Evolutionary conservation across 768 basidiomycete species (phyloP), one percentile per base, ranked within the genome.

Genomic region (Candolleomyces eurysporus): DNA sequence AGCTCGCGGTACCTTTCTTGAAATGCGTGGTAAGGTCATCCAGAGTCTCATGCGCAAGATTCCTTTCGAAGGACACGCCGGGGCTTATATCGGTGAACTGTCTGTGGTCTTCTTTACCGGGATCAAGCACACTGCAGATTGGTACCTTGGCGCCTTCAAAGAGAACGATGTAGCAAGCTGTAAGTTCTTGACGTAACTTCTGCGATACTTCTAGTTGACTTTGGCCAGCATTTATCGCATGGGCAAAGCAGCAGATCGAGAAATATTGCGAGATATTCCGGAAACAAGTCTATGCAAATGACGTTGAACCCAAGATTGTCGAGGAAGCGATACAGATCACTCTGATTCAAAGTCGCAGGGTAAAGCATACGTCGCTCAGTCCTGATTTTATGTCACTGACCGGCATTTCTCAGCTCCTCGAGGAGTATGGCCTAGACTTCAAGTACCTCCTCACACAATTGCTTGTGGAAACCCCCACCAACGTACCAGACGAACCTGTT

Each of bases 91-190:
- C 52, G 89, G 86, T 39, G 93, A 98, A 68, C 79, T 98, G 39
- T 86, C 94, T 2, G 81, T 95, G 46, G 92, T 98, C 0, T 86
- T 89, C 61, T 98, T 98, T 68, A 97, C 95, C 0, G 88, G 92
- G 1, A 91, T 99, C 71, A 96, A 97, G 71, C 94, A 98, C 69
- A 97, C 96, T 1, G 93, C 93, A 14, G 96, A 99, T 75, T 99
- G 97, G 97, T 99, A 93, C 73, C 79, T 98, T 66, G 89, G 90
- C 0, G 95, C 94, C 60, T 99, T 97, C 75, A 92, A 90, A 73
- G 97, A 98, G 73, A 95, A 97, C 70, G 89, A 94, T 65, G 92
- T 92, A 63, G 90, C 96, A 0, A 96, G 94, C 61, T 84, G 96
- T 96, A 67, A 64, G 92, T 80, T 52, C 42, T 56, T 36, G 36